phyloP scores from a whole-genome alignment of 352 stramenopile species.

The Aphanomyces cochlioides region DNA sequence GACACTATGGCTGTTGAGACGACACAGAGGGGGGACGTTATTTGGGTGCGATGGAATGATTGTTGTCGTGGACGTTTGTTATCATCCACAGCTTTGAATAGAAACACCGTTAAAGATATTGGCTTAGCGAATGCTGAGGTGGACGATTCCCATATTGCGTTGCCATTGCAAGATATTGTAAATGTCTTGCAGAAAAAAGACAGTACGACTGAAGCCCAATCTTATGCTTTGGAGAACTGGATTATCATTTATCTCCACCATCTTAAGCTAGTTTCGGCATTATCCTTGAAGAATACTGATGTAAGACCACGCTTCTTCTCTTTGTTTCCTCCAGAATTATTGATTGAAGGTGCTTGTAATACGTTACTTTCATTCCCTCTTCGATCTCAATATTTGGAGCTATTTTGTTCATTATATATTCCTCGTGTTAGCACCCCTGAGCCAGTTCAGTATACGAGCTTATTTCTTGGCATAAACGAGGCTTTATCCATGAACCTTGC shows the following conservation, averaged over 20 bases:
- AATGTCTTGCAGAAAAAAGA: background rate
- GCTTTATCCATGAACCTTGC: background rate
- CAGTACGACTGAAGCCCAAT: background rate
- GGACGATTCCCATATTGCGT: background rate
- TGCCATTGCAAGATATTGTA: conserved; percentile 15
- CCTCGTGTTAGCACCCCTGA: background rate
- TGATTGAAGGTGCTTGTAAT: conserved; percentile 21
- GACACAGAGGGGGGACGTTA: background rate
- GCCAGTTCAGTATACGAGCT: conserved; percentile 10
- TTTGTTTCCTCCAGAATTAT: conserved; percentile 1
- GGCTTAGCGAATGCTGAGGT: background rate
- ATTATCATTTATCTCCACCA: conserved; percentile 25
- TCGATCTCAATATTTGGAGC: conserved; percentile 11
- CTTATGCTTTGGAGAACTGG: conserved; percentile 10
- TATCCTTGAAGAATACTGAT: conserved; percentile 12
- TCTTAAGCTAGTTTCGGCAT: conserved; percentile 5
- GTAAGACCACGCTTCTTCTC: background rate
- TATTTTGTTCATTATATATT: conserved; percentile 18
- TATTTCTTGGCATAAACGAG: conserved; percentile 4
- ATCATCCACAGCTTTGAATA: background rate
- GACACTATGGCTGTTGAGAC: background rate
- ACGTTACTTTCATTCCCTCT: conserved; percentile 11
- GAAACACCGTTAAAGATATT: background rate
- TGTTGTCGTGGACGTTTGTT: conserved; percentile 1
- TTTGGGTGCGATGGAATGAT: conserved; percentile 15